Evolutionary conservation across 2,329 filamentous ascomycete genomes (phyloP).

Genomic region (Penicillium aurantiogriseum): DNA sequence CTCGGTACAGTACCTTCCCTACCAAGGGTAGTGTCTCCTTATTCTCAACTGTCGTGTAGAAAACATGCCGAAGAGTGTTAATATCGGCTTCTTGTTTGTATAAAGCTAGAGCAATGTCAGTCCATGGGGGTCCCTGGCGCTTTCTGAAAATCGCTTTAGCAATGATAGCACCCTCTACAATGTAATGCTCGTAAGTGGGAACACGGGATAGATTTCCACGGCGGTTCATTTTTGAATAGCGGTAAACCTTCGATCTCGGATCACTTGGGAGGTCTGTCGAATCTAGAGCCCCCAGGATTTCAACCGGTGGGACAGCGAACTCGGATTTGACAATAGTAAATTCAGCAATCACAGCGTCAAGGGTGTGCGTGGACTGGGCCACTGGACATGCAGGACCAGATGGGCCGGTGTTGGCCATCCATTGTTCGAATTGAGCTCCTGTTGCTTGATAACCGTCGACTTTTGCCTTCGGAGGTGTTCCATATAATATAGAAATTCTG

Average conservation of each 20-base stretch:
- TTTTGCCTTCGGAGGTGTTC: not conserved
- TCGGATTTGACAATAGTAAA: not conserved
- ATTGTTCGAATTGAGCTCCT: not conserved
- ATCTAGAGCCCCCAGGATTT: not conserved
- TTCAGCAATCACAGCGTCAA: fast-evolving
- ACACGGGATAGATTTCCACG: fast-evolving
- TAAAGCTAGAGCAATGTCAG: not conserved
- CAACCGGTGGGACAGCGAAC: not conserved
- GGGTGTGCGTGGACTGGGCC: not conserved
- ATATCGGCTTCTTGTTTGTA: not conserved
- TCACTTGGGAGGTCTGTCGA: not conserved
- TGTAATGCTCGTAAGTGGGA: not conserved
- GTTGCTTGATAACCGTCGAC: fast-evolving
- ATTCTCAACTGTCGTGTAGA: not conserved
- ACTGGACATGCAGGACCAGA: not conserved
- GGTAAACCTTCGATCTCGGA: fast-evolving
- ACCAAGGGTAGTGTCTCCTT: not conserved
- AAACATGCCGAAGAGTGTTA: not conserved
- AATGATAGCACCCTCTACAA: not conserved
- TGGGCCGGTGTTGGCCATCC: not conserved
- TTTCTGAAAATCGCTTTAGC: not conserved
- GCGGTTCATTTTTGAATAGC: not conserved
- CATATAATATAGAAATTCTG: not conserved
- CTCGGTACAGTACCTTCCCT: not conserved
- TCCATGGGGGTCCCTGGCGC: not conserved